Evolutionary conservation across 1,284 basidiomycete genomes (phyloP).

Genomic region (Xerocomus minutiporus): DNA sequence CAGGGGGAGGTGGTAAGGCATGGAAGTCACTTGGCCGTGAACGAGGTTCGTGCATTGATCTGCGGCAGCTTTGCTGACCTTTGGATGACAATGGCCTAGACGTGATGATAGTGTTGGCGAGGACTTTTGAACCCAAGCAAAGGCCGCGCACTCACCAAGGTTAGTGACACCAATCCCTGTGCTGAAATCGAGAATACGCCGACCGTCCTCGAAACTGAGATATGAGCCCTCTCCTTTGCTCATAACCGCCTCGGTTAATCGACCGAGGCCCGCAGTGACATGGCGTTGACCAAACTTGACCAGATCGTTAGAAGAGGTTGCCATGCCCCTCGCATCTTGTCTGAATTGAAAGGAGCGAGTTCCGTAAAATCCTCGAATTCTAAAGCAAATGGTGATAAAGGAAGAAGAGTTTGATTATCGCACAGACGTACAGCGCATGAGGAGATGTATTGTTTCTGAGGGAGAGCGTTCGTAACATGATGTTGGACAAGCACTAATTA

Average conservation of each 20-base stretch:
- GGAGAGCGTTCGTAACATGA: constrained; percentile 7
- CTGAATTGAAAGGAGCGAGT: background rate
- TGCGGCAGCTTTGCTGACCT: constrained; percentile 80
- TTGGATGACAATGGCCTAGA: constrained; percentile 82
- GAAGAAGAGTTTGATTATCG: background rate
- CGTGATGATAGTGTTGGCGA: background rate
- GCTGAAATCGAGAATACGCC: constrained; percentile 77
- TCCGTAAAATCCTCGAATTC: background rate
- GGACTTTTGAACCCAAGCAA: background rate
- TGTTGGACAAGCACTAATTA: background rate
- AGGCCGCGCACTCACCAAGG: constrained; percentile 48
- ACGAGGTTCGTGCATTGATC: constrained; percentile 80
- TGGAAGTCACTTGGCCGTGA: constrained; percentile 59
- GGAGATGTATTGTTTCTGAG: background rate
- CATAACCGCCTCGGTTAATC: constrained; percentile 71
- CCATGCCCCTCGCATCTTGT: constrained; percentile 12
- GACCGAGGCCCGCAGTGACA: constrained; percentile 66
- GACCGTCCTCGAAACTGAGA: constrained; percentile 68
- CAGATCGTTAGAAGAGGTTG: constrained; percentile 27
- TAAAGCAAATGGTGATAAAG: constrained; percentile 5
- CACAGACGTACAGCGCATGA: constrained; percentile 7
- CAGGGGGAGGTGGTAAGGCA: background rate
- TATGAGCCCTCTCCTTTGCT: constrained; percentile 75
- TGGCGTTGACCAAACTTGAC: constrained; percentile 53
- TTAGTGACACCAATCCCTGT: constrained; percentile 82